These are phyloP conservation scores for Amorphotheca resinae DNA, from an alignment of 495 filamentous ascomycete genomes.

Conservation along the genomic window DNA sequence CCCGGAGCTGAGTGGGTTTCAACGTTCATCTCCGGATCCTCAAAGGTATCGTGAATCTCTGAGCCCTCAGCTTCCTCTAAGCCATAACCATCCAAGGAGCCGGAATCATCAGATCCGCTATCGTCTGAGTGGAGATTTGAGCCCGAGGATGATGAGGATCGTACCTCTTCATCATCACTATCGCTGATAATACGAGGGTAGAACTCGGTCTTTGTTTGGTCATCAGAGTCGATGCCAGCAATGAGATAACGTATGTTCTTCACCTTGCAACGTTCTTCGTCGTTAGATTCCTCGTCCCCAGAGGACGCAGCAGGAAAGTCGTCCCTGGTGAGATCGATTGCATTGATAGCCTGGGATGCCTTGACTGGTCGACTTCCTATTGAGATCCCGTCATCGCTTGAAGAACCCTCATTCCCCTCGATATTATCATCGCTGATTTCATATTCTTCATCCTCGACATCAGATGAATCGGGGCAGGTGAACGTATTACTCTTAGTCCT, in stretches of 20 bases:
- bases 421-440: constrained; percentile 25
- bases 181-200: constrained; percentile 11
- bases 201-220: neutral
- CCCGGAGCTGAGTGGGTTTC: constrained; percentile 2
- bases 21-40: constrained; percentile 6
- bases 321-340: constrained; percentile 19
- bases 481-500: constrained; percentile 7
- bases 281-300: constrained; percentile 1
- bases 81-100: neutral
- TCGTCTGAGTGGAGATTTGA: constrained; percentile 7
- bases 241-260: constrained; percentile 2
- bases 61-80: neutral
- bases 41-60: neutral
- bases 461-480: constrained; percentile 34
- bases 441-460: constrained; percentile 33
- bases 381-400: constrained; percentile 9
- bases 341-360: constrained; percentile 13
- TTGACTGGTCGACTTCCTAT: constrained; percentile 18
- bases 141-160: constrained; percentile 21
- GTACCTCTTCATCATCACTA: constrained; percentile 21
- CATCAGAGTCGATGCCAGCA: constrained; percentile 2
- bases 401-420: constrained; percentile 7
- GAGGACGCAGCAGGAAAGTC: constrained; percentile 7
- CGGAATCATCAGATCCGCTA: neutral
- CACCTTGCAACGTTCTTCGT: constrained; percentile 7